Evolutionary conservation across 2,329 filamentous ascomycete genomes (phyloP).

Genomic region (Seiridium cupressi): DNA sequence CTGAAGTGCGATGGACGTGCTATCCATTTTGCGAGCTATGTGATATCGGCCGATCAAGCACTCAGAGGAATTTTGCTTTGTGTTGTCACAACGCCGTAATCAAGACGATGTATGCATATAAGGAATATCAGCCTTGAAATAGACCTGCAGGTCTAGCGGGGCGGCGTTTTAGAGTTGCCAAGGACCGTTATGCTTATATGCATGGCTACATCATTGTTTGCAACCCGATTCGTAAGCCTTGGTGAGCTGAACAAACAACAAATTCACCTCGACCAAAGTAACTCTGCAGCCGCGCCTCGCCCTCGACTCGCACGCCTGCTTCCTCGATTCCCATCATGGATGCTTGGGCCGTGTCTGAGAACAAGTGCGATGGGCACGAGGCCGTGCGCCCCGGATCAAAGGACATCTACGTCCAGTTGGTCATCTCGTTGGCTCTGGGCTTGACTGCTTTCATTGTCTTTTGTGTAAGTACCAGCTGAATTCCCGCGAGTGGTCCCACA

Average conservation of each 20-base stretch:
- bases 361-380: constrained; percentile 9
- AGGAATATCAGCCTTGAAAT: not conserved
- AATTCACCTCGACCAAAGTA: not conserved
- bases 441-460: constrained; percentile 72
- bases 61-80: not conserved
- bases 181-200: constrained; percentile 1
- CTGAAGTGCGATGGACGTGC: not conserved
- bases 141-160: not conserved
- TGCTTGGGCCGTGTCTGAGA: not conserved
- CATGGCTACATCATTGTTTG: constrained; percentile 1
- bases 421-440: constrained; percentile 70
- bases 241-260: not conserved
- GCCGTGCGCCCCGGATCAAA: constrained; percentile 35
- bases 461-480: constrained; percentile 53
- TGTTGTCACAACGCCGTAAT: not conserved
- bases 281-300: not conserved
- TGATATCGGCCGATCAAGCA: not conserved
- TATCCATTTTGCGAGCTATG: not conserved
- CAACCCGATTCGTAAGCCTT: not conserved
- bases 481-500: not conserved
- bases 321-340: constrained; percentile 1
- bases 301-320: not conserved
- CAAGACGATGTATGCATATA: not conserved
- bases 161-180: not conserved
- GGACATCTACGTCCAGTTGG: constrained; percentile 63